Evolutionary conservation across 768 basidiomycete species (phyloP), one percentile per base, ranked within the genome.

Genomic region (Polyporus arcularius): DNA sequence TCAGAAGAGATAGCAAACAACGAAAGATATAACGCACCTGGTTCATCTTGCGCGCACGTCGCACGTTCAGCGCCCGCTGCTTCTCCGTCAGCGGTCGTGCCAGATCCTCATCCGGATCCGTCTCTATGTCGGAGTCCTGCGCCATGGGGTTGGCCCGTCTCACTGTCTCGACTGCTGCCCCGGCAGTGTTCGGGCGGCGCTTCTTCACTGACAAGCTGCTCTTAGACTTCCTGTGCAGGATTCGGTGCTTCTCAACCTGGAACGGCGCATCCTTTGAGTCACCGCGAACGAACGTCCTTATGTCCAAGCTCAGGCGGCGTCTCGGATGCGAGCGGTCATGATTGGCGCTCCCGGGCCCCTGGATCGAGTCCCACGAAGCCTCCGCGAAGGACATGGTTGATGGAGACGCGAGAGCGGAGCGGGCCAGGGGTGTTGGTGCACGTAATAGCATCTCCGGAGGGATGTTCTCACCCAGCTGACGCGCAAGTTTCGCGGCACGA

Each of bases 1-100:
- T 26, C 21, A 26, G 21, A 35, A 6, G 35, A 35, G 35, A 7
- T 35, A 46, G 48, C 55, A 42, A 5, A 31, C 49, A n/a, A 30
- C 49, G 39, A 61, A 50, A 47, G 28, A 21, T 43, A 52, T 38
- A 18, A 52, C 71, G 32, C 63, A 84, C 83, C 76, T 83, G 79
- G 5, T 77, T 69, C 73, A 85, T 79, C 70, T 84, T 85, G 60
- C 77, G 69, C 32, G 80, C 81, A 32, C 82, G 78, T 62, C 74
- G 76, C 56, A 84, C 75, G 54, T 75, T 78, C 57, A 78, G 58
- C 9, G 72, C 67, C 55, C 77, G 71, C 65, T 82, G 76, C 49
- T 69, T 71, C 57, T 76, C 78, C 11, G 64, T 55, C 12, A 48
- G 56, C 52, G 30, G 38, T 32, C 46, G 41, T 35, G 41, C 21